Evolutionary conservation across 768 basidiomycete genomes (phyloP), one percentile per base, ranked within the genome.

Genomic region (Tylopilus sp.): DNA sequence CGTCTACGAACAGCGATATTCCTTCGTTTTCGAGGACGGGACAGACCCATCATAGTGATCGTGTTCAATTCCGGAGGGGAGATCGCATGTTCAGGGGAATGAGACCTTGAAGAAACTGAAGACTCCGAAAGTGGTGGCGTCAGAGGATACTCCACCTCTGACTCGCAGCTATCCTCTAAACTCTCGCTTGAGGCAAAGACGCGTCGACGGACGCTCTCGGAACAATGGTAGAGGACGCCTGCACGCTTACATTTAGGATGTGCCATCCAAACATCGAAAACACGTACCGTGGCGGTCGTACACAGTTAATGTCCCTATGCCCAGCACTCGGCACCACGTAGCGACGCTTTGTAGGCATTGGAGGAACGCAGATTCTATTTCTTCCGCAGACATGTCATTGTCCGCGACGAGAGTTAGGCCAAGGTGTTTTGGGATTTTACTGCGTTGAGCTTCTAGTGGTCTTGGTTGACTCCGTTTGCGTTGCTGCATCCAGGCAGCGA

Each of bases 61-160:
- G 56, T 45, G 21, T 57, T 46, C 40, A 64, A 40, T 45, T 55
- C 57, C 17, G 43, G 44, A 20, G 57, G 48, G 10, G 40, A 31
- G 5, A n/a, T 36, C 20, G 39, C 47, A 26, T n/a, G 50, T 38
- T 71, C 75, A 10, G 85, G 85, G 3, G 85, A 84, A 22, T 82
- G 69, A 25, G 83, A 75, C 50, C 82, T 74, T 11, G 87, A 87
- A 22, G 87, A 87, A 22, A 78, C 80, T 22, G 85, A 81, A 59
- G 76, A 77, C 64, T 88, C 88, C 8, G 88, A 91, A 17, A 78
- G 71, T 3, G 88, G 89, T n/a, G 88, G 89, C 0, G 88, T 91
- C 40, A 81, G 72, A 36, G 88, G 89, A 65, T 83, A 89, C 60
- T 82, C 79, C 3, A 79, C 66, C 49, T 87, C 85, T 18, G 80